These are phyloP conservation scores for Ceratobasidium sp. DNA, from an alignment of 1,284 basidiomycete species.

Conservation along the genomic window DNA sequence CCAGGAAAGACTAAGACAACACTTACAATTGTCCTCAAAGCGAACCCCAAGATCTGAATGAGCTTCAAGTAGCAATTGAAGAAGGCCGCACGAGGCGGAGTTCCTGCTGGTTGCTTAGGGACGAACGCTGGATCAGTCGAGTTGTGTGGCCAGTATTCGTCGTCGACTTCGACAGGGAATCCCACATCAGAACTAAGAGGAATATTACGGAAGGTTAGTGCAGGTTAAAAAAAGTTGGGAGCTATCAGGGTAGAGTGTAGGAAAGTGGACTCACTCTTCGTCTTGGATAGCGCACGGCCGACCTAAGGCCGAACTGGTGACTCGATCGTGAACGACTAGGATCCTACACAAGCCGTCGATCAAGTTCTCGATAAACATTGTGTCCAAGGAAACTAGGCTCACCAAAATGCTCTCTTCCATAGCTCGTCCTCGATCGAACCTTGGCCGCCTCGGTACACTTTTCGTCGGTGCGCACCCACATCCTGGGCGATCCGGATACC, in stretches of 20 bases:
- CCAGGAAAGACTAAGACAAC: too few relatives aligned
- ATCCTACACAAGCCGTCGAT: slow-evolving; percentile 58
- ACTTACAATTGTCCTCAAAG: slow-evolving; percentile 72
- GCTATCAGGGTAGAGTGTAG: not conserved
- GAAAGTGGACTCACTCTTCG: slow-evolving; percentile 70
- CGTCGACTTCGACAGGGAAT: slow-evolving; percentile 83
- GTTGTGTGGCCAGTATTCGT: slow-evolving; percentile 79
- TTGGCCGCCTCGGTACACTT: slow-evolving; percentile 52
- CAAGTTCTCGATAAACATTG: slow-evolving; percentile 41
- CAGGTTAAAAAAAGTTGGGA: not conserved
- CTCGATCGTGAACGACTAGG: slow-evolving; percentile 70
- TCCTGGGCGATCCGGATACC: slow-evolving; percentile 76
- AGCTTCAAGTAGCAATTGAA: slow-evolving; percentile 78
- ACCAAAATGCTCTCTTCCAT: slow-evolving; percentile 86
- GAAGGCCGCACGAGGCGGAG: slow-evolving; percentile 68
- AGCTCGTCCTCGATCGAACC: slow-evolving; percentile 62
- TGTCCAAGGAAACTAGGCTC: slow-evolving; percentile 46
- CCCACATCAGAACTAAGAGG: slow-evolving; percentile 74
- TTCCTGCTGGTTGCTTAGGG: slow-evolving; percentile 65
- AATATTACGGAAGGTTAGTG: not conserved
- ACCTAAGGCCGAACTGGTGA: slow-evolving; percentile 75
- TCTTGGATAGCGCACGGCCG: slow-evolving; percentile 85
- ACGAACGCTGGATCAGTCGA: slow-evolving; percentile 57
- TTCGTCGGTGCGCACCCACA: slow-evolving; percentile 70
- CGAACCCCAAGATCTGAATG: slow-evolving; percentile 75